Evolutionary conservation across 75 land plant genomes (phyloP).

Genomic region (Selaginella moellendorffii): DNA sequence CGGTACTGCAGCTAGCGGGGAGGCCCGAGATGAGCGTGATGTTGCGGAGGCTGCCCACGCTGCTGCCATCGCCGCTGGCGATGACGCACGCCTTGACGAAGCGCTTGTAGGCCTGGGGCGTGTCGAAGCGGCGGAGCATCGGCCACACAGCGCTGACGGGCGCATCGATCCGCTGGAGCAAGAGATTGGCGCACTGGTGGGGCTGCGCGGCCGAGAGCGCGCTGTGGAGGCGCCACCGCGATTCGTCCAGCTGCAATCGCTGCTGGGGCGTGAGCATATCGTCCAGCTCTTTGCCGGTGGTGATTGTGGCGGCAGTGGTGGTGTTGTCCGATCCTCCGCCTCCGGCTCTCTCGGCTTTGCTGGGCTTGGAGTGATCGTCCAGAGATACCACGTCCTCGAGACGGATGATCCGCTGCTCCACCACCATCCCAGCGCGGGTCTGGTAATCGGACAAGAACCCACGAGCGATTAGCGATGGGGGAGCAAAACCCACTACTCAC

Average conservation of each 20-base stretch:
- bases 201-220: background rate
- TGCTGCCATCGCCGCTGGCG: slow-evolving; percentile 24
- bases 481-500: too few species aligned
- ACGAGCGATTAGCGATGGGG: too few species aligned
- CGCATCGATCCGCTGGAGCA: background rate
- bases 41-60: slow-evolving; percentile 39
- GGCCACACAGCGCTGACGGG: background rate
- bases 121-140: background rate
- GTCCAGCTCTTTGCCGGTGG: background rate
- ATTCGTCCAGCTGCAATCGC: background rate
- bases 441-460: too few species aligned
- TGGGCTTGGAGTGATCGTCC: background rate
- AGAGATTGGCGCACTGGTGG: background rate
- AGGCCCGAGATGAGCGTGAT: slow-evolving; percentile 46
- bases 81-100: background rate
- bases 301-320: background rate
- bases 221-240: background rate
- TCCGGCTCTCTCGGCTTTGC: background rate
- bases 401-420: too few species aligned
- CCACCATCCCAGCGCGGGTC: too few species aligned
- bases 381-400: too few species aligned
- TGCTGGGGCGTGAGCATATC: background rate
- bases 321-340: background rate
- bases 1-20: slow-evolving; percentile 25
- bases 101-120: background rate